A percentile compares a stretch with the other conserved stretches of the same genome.
Evolutionary conservation across 2,329 filamentous ascomycete species (phyloP).

Genomic region (Xylaria digitata): DNA sequence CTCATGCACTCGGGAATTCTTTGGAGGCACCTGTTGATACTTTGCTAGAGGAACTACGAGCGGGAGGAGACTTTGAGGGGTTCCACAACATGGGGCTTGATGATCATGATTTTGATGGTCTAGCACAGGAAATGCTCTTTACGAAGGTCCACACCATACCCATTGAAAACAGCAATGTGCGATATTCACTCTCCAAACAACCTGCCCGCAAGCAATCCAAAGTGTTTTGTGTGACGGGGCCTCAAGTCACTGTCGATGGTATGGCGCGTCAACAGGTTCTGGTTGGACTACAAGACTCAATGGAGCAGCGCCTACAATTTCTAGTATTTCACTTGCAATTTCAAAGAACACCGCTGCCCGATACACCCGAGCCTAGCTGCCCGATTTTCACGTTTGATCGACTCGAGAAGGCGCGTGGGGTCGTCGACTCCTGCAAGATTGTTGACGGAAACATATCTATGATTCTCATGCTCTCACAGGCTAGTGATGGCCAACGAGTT

Average conservation of each 20-base stretch:
- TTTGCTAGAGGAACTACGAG: constrained; percentile 74
- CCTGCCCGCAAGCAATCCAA: constrained; percentile 67
- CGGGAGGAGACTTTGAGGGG: constrained; percentile 71
- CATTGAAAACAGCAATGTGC: constrained; percentile 69
- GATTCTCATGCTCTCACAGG: constrained; percentile 76
- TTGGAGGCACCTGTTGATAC: constrained; percentile 76
- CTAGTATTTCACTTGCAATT: constrained; percentile 70
- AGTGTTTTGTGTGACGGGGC: constrained; percentile 75
- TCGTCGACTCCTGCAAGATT: constrained; percentile 79
- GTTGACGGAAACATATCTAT: constrained; percentile 74
- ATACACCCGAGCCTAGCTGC: constrained; percentile 50
- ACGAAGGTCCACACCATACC: constrained; percentile 76
- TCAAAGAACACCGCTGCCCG: constrained; percentile 20
- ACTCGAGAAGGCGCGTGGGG: constrained; percentile 70
- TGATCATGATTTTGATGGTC: constrained; percentile 76
- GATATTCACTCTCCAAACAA: constrained; percentile 67
- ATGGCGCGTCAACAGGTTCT: constrained; percentile 66
- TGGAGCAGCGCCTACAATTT: constrained; percentile 75
- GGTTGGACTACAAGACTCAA: constrained; percentile 76
- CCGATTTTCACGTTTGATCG: constrained; percentile 61
- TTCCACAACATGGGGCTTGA: constrained; percentile 79
- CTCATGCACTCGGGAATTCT: constrained; percentile 66
- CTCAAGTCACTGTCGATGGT: constrained; percentile 65
- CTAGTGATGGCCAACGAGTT: constrained; percentile 71
- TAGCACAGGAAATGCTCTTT: constrained; percentile 78